Percentiles rank a stretch among this genome's conserved stretches.
phyloP scores from a whole-genome alignment of 1,139 yeast species.

The Pichia sp. region DNA sequence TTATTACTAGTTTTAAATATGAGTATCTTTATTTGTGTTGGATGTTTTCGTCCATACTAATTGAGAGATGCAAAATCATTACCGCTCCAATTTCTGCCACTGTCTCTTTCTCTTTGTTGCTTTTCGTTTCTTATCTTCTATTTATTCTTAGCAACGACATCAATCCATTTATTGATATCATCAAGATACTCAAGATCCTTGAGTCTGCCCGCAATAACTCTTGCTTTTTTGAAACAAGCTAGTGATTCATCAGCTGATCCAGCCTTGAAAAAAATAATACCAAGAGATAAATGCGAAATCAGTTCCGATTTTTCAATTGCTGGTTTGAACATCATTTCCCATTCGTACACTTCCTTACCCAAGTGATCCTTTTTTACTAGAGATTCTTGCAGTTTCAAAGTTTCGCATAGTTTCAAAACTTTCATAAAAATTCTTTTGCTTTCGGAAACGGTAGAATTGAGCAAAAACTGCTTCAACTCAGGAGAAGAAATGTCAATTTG shows the following conservation, averaged over 20 bases:
- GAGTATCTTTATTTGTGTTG: too few relatives aligned
- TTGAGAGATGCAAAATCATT: too few relatives aligned
- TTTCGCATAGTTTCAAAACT: slow-evolving; percentile 12
- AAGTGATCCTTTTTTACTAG: slow-evolving; percentile 5
- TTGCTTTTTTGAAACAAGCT: slow-evolving; percentile 13
- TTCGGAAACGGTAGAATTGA: slow-evolving; percentile 11
- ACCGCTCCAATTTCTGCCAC: too few relatives aligned
- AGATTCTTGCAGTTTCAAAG: slow-evolving; percentile 10
- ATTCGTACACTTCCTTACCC: slow-evolving; percentile 7
- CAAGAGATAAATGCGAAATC: slow-evolving; percentile 18
- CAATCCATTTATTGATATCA: slow-evolving; percentile 14
- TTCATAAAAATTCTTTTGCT: slow-evolving; percentile 12
- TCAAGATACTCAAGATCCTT: slow-evolving; percentile 11
- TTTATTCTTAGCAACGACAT: neutral
- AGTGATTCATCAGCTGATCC: slow-evolving; percentile 9
- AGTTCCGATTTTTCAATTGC: slow-evolving; percentile 16
- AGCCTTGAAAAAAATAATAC: slow-evolving; percentile 11
- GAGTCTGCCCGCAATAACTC: slow-evolving; percentile 10
- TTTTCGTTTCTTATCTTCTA: too few relatives aligned
- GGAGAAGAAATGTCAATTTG: slow-evolving; percentile 8
- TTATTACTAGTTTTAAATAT: too few relatives aligned
- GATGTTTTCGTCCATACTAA: too few relatives aligned
- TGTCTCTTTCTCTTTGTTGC: too few relatives aligned
- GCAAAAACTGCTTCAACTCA: slow-evolving; percentile 10
- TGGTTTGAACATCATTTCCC: slow-evolving; percentile 12